These are phyloP conservation scores for Biscutella auriculata DNA, from an alignment of 441 rosid species.

Conservation along the genomic window DNA sequence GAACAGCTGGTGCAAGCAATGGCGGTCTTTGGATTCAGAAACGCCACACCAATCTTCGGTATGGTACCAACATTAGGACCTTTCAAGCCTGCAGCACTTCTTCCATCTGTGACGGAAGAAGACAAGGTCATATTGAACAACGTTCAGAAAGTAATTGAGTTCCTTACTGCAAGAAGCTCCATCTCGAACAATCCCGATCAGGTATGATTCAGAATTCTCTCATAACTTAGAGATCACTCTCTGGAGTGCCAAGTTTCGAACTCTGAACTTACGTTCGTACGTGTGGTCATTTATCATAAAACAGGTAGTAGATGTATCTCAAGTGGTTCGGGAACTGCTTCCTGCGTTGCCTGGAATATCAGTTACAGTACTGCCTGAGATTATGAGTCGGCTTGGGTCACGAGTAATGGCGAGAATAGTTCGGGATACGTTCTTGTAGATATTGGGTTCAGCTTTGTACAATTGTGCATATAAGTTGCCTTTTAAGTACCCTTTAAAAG, in stretches of 20 bases:
- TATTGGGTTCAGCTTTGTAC: slow-evolving; percentile 1
- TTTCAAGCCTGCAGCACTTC: slow-evolving; percentile 58
- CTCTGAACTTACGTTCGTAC: neutral
- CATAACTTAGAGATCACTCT: neutral
- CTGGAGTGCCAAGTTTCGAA: neutral
- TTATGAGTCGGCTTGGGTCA: slow-evolving; percentile 65
- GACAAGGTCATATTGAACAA: slow-evolving; percentile 63
- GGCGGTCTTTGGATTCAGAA: slow-evolving; percentile 58
- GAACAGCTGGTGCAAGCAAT: slow-evolving; percentile 72
- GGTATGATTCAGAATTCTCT: slow-evolving; percentile 30
- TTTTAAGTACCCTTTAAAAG: neutral
- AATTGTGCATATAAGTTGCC: slow-evolving; percentile 17
- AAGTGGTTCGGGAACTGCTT: slow-evolving; percentile 52
- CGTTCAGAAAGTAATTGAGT: slow-evolving; percentile 65
- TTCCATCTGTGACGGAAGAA: slow-evolving; percentile 77
- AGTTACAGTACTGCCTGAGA: slow-evolving; percentile 64
- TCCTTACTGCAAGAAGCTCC: slow-evolving; percentile 68
- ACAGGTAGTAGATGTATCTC: slow-evolving; percentile 52
- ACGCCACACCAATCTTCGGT: slow-evolving; percentile 59
- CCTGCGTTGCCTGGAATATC: slow-evolving; percentile 83
- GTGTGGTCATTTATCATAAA: neutral
- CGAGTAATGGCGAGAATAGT: slow-evolving; percentile 69
- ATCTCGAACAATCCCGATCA: slow-evolving; percentile 43
- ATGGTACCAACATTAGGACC: slow-evolving; percentile 70
- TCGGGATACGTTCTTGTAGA: slow-evolving; percentile 36